Evolutionary conservation across 495 filamentous ascomycete genomes (phyloP), one percentile per base, ranked within the genome.

Genomic region (Penicillium nucicola): DNA sequence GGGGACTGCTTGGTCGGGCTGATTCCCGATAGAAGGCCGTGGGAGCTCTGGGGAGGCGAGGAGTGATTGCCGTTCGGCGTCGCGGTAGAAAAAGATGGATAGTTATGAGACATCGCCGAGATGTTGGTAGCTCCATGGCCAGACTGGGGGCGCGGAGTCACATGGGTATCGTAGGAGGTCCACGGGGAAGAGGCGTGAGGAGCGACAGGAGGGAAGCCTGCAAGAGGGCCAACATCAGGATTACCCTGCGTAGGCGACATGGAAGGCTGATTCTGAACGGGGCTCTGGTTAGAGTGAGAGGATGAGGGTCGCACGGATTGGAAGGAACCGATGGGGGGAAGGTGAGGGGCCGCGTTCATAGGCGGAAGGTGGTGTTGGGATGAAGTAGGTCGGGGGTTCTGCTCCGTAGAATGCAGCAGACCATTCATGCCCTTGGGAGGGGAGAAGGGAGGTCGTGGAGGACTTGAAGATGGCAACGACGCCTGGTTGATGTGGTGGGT

Each of bases 1-100:
- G 77, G 73, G 5, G 76, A 77, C 33, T 90, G 84, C 62, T 95
- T 95, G 34, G 79, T 85, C 4, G 89, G 89, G 14, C 89, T 92
- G 31, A 90, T 67, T 5, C 88, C 88, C 4, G 82, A 84, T 33
- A 74, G 68, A 35, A 86, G 75, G 45, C 79, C 78, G 76, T 81
- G 61, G 51, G 77, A 69, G 34, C 68, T 71, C 14, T 74, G 76
- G 10, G 70, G 70, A 35, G 75, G 65, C 10, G 72, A 70, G 6
- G 71, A 75, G 31, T 70, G 65, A 42, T 69, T 66, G 56, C 67
- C 60, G 46, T 66, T 66, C 23, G 70, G 53, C 10, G 69, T 67
- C 20, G 62, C 20, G 33, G 67, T 63, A 23, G 69, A 65, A 39
- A 72, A 65, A 9, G 67, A 66, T 13, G 63, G 56, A 33, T 68